These are phyloP conservation scores for Entomortierella chlamydospora DNA, from an alignment of 192 early-diverging fungal genomes.

Conservation along the genomic window DNA sequence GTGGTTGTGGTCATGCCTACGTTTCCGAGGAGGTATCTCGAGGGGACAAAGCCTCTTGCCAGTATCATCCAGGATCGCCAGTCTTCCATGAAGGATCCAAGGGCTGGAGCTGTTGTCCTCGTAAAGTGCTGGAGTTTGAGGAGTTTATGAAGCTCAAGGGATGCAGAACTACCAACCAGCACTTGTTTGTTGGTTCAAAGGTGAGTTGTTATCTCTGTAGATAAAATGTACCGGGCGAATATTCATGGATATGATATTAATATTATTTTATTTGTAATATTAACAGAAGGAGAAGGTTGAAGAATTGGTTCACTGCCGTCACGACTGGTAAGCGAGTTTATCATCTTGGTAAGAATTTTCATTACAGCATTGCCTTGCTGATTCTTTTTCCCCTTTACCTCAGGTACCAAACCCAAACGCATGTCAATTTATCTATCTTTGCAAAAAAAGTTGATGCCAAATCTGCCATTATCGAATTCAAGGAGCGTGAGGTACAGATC, in stretches of 20 bases:
- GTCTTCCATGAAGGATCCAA: slow-evolving; percentile 99
- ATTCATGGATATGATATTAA: too few species aligned
- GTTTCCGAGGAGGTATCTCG: slow-evolving; percentile 69
- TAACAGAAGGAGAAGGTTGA: slow-evolving; percentile 50
- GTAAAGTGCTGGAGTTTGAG: slow-evolving; percentile 97
- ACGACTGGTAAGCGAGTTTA: slow-evolving; percentile 73
- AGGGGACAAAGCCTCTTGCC: slow-evolving; percentile 70
- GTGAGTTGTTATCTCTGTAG: slow-evolving; percentile 1
- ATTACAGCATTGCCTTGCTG: neutral
- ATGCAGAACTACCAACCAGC: slow-evolving; percentile 84
- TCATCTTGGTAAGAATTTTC: neutral
- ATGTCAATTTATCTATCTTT: slow-evolving; percentile 91
- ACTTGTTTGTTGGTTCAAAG: slow-evolving; percentile 85
- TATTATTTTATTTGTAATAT: neutral
- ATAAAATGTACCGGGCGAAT: too few species aligned
- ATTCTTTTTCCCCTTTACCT: too few species aligned
- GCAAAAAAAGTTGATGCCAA: slow-evolving; percentile 90
- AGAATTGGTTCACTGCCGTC: slow-evolving; percentile 80
- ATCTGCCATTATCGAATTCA: slow-evolving; percentile 77
- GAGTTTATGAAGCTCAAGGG: slow-evolving; percentile 97
- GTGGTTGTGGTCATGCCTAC: slow-evolving; percentile 78
- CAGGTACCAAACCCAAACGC: slow-evolving; percentile 87
- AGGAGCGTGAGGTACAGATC: slow-evolving; percentile 60
- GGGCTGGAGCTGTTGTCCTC: slow-evolving; percentile 96
- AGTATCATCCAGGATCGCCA: slow-evolving; percentile 89